Evolutionary conservation across 2,329 filamentous ascomycete species (phyloP).

Genomic region (Pleurostoma richardsiae): DNA sequence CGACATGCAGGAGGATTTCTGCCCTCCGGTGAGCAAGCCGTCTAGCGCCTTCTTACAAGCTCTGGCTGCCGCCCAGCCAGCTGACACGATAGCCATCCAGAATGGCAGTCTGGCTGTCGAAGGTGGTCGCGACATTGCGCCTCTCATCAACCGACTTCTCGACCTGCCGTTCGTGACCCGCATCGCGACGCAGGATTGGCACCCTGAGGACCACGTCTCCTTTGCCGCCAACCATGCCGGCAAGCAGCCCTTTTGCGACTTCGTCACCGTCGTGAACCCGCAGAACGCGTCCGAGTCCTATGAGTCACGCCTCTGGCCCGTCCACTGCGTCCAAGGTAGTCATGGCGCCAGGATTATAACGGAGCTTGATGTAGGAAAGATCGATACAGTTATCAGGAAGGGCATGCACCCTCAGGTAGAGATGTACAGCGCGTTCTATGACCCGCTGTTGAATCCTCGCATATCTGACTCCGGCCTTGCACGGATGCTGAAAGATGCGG

Average conservation of each 20-base stretch:
- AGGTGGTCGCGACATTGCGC: constrained; percentile 64
- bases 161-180: constrained; percentile 64
- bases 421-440: constrained; percentile 91
- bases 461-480: constrained; percentile 61
- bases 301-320: constrained; percentile 75
- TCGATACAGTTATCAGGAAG: constrained; percentile 73
- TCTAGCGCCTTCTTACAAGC: no score
- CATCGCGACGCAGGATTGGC: constrained; percentile 89
- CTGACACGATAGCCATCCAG: constrained; percentile 36
- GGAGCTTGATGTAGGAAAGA: constrained; percentile 56
- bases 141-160: constrained; percentile 71
- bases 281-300: constrained; percentile 57
- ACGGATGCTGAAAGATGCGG: constrained; percentile 45
- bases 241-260: constrained; percentile 64
- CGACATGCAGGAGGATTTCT: constrained; percentile 94
- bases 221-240: constrained; percentile 76
- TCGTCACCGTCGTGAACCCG: constrained; percentile 62
- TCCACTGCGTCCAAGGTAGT: constrained; percentile 77
- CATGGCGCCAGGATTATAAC: constrained; percentile 68
- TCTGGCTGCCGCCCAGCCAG: not conserved
- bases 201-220: constrained; percentile 78
- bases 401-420: constrained; percentile 70
- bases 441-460: constrained; percentile 63
- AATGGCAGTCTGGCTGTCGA: constrained; percentile 80
- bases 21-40: constrained; percentile 64